phyloP scores from a whole-genome alignment of 768 basidiomycete species.

The Pulveroboletus ravenelii region DNA sequence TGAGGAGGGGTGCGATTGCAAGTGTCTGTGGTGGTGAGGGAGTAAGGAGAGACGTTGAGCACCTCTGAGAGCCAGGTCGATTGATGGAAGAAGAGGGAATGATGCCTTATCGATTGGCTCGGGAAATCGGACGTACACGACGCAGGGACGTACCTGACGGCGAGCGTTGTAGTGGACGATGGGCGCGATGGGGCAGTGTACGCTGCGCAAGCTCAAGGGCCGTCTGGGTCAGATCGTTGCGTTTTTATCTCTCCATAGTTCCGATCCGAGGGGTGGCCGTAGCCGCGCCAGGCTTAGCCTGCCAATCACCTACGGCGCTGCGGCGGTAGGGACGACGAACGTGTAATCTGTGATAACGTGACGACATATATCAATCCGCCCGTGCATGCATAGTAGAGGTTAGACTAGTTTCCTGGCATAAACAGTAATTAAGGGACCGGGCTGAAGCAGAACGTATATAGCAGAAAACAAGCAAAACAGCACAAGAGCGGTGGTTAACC shows the following conservation, averaged over 20 bases:
- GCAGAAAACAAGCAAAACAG: slow-evolving; percentile 25
- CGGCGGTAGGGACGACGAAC: slow-evolving; percentile 19
- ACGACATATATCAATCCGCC: slow-evolving; percentile 20
- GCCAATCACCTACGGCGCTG: slow-evolving; percentile 9
- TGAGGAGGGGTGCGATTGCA: slow-evolving; percentile 9
- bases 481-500: slow-evolving; percentile 15
- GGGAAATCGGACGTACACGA: background rate
- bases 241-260: slow-evolving; percentile 12
- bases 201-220: background rate
- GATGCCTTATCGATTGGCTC: slow-evolving; percentile 16
- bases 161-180: slow-evolving; percentile 6
- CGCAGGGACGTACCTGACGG: slow-evolving; percentile 19
- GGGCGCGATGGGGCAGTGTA: slow-evolving; percentile 5
- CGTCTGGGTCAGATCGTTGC: background rate
- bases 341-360: slow-evolving; percentile 23
- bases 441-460: slow-evolving; percentile 24
- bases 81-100: slow-evolving; percentile 15
- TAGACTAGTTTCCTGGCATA: slow-evolving; percentile 8
- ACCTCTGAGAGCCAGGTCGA: slow-evolving; percentile 7
- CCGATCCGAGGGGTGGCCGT: background rate
- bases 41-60: slow-evolving; percentile 12
- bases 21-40: slow-evolving; percentile 4
- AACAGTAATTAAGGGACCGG: slow-evolving; percentile 2
- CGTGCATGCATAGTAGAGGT: background rate
- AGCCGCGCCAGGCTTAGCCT: background rate